These are phyloP conservation scores for Saccharomycopsis schoenii DNA, from an alignment of 805 yeast genomes.

Conservation along the genomic window DNA sequence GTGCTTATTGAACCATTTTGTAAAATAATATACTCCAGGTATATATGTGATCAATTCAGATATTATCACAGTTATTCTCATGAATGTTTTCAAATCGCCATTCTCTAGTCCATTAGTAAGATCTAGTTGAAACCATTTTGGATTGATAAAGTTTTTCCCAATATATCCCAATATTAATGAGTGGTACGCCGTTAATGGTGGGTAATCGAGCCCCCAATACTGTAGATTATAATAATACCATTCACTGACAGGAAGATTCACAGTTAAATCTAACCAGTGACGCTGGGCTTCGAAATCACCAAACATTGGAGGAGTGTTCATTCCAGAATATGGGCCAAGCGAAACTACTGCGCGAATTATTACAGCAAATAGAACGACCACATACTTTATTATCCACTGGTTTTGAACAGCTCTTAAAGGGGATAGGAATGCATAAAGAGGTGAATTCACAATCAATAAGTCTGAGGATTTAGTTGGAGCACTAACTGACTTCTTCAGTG, in stretches of 20 bases:
- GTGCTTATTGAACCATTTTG: slow-evolving; percentile 60
- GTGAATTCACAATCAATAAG: slow-evolving; percentile 32
- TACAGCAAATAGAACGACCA: slow-evolving; percentile 61
- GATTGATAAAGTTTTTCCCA: slow-evolving; percentile 47
- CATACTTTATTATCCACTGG: slow-evolving; percentile 85
- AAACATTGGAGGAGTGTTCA: slow-evolving; percentile 58
- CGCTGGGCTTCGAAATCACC: slow-evolving; percentile 98
- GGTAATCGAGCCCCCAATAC: slow-evolving; percentile 97
- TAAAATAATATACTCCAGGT: slow-evolving; percentile 69
- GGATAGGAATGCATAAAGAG: slow-evolving; percentile 66
- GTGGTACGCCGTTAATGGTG: slow-evolving; percentile 93
- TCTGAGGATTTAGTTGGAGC: slow-evolving; percentile 4
- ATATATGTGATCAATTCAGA: slow-evolving; percentile 69
- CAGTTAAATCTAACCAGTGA: slow-evolving; percentile 94
- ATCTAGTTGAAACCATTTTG: slow-evolving; percentile 68
- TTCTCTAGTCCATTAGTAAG: slow-evolving; percentile 69
- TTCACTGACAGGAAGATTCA: slow-evolving; percentile 53
- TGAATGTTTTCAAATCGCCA: slow-evolving; percentile 59
- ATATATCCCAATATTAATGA: slow-evolving; percentile 70
- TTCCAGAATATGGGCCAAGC: slow-evolving; percentile 80
- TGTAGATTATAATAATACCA: slow-evolving; percentile 89
- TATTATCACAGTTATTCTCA: slow-evolving; percentile 70
- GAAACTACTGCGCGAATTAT: slow-evolving; percentile 80
- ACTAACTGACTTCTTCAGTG: neutral
- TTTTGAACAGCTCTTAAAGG: slow-evolving; percentile 74